Evolutionary conservation across 2,329 filamentous ascomycete genomes (phyloP), one percentile per base, ranked within the genome.

Genomic region (Chaetomiaceae sp.): DNA sequence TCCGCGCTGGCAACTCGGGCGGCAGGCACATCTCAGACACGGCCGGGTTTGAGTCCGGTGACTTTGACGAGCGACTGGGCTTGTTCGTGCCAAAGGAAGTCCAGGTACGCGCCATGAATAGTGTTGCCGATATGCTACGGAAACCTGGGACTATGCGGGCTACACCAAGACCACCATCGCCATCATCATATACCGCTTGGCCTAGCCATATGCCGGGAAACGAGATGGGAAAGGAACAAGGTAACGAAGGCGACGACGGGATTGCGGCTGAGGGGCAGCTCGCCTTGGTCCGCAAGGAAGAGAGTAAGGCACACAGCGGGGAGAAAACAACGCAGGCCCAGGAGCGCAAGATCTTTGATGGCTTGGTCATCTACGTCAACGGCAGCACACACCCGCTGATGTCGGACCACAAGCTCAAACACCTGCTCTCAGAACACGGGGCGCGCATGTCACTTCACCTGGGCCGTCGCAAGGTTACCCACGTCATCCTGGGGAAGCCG

Each of bases 401-500:
- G 57, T 95, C 89, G 13, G 91, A 96, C 68, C 88, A 95, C 72
- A 87, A 82, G 66, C 79, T 96, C 53, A 95, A 94, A 74, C 84
- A 85, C 51, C 69, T 95, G 14, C 78, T 96, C 33, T 81, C 79
- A 5, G 76, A 83, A 52, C 82, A 95, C 65, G 92, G 91, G 18
- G 92, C 83, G 1, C 75, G 72, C 37, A 75, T 89, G 61, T 85
- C 88, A 3, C 78, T 90, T 32, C 77, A 83, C 54, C 80, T 95
- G 9, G 86, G 82, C 9, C 80, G 89, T 40, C 79, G 83, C 33
- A 80, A 78, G 46, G 89, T 96, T 60, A 95, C 90, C 30, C 91
- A 96, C 69, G 87, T 96, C 56, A 86, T 96, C 52, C 70, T 96
- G 5, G 89, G 88, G 7, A 77, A 73, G 48, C 80, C 82, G 16